Conservation (phyloP, 2,329 filamentous ascomycete genomes). For the Cyclaneusma minus region DNA sequence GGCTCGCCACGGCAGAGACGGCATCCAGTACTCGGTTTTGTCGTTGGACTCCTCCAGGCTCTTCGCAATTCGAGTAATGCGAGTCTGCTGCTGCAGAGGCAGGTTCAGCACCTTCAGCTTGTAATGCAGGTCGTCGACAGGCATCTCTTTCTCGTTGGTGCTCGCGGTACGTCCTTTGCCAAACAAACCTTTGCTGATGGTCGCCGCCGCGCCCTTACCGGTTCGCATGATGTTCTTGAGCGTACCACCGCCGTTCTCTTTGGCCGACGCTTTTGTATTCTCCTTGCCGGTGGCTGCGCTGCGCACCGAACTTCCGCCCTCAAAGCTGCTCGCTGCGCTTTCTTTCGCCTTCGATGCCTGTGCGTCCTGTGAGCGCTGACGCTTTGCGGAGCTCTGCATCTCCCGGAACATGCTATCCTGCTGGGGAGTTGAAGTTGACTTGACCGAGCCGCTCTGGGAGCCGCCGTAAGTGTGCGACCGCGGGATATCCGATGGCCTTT, state of each 20-base stretch:
- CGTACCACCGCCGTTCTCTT: constrained; percentile 42
- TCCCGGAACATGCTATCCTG: too few species aligned
- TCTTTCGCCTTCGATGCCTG: background rate
- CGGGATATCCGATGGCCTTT: background rate
- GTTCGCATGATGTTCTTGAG: constrained; percentile 64
- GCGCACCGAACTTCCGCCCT: constrained; percentile 15
- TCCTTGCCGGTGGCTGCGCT: constrained; percentile 15
- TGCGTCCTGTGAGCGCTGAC: background rate
- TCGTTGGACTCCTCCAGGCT: constrained; percentile 75
- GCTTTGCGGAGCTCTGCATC: too few species aligned
- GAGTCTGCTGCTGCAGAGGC: constrained; percentile 75
- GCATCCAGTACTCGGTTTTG: constrained; percentile 99
- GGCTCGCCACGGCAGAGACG: constrained; percentile 82
- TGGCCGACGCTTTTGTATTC: constrained; percentile 30
- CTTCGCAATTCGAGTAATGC: constrained; percentile 83
- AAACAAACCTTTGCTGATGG: constrained; percentile 70
- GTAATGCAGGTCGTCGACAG: constrained; percentile 70
- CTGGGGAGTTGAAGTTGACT: too few species aligned
- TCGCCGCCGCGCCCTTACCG: constrained; percentile 61
- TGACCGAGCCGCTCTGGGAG: too few species aligned
- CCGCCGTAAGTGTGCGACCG: background rate
- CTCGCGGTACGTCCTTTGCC: constrained; percentile 61
- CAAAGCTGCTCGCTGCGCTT: constrained; percentile 1
- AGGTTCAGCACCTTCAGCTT: constrained; percentile 72
- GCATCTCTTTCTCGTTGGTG: constrained; percentile 49